These are phyloP conservation scores for Penicillium glabrum DNA, from an alignment of 2,329 filamentous ascomycete genomes.

Conservation along the genomic window DNA sequence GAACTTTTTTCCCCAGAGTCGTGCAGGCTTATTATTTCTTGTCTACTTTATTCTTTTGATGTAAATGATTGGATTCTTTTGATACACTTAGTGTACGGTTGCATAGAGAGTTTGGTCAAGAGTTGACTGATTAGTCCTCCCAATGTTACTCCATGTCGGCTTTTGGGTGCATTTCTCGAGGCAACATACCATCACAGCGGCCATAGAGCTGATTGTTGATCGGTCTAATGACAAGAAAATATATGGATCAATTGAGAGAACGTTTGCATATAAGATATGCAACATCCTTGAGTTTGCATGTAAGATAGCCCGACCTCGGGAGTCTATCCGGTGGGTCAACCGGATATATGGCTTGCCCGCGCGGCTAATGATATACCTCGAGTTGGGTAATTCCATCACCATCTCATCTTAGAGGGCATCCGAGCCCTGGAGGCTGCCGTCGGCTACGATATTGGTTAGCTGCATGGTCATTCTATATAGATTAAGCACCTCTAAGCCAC, in stretches of 20 bases:
- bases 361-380: not conserved
- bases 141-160: not conserved
- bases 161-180: not conserved
- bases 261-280: too few species aligned
- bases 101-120: too few species aligned
- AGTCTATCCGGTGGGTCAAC: not conserved
- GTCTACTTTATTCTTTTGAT: not conserved
- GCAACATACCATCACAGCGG: too few species aligned
- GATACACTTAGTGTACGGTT: not conserved
- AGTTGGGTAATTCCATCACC: not conserved
- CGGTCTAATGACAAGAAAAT: too few species aligned
- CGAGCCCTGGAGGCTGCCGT: too few species aligned
- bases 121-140: too few species aligned
- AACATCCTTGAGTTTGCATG: too few species aligned
- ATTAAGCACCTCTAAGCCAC: not conserved
- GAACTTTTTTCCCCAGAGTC: not conserved
- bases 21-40: not conserved
- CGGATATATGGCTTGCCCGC: not conserved
- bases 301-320: not conserved
- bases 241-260: too few species aligned
- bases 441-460: not conserved
- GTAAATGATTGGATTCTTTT: not conserved
- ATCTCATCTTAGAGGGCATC: not conserved
- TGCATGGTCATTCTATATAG: not conserved
- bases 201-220: not conserved